These are phyloP conservation scores for Keithomyces neogunnii DNA, from an alignment of 2,329 filamentous ascomycete species.

Conservation along the genomic window DNA sequence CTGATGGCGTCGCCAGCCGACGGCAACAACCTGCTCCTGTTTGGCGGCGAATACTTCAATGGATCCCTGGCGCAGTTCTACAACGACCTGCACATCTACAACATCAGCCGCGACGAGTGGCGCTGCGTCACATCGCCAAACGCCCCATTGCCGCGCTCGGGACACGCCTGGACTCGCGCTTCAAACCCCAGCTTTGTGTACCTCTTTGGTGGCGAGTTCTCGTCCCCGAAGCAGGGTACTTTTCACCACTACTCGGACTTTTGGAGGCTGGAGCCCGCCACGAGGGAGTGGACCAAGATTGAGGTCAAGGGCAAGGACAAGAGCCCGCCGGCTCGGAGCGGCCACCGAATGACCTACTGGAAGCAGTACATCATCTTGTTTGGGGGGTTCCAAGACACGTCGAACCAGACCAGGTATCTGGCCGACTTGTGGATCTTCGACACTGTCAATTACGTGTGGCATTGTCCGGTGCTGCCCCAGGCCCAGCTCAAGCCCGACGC, in stretches of 20 bases:
- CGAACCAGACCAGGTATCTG: slow-evolving; percentile 88
- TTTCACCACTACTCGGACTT: slow-evolving; percentile 99
- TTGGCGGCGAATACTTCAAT: slow-evolving; percentile 94
- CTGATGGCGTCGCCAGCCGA: slow-evolving; percentile 80
- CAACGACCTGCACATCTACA: slow-evolving; percentile 59
- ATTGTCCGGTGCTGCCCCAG: slow-evolving; percentile 63
- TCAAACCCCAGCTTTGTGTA: slow-evolving; percentile 81
- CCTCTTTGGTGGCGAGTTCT: slow-evolving; percentile 94
- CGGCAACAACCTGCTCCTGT: slow-evolving; percentile 80
- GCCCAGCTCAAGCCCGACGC: slow-evolving; percentile 84
- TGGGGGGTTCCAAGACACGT: slow-evolving; percentile 95
- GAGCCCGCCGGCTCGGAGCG: slow-evolving; percentile 75
- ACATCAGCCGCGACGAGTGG: slow-evolving; percentile 85
- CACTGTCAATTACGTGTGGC: slow-evolving; percentile 78
- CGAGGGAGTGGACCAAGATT: slow-evolving; percentile 83
- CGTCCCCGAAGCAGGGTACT: slow-evolving; percentile 90
- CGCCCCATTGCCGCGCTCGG: slow-evolving; percentile 78
- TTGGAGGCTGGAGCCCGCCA: slow-evolving; percentile 79
- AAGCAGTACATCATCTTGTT: slow-evolving; percentile 96
- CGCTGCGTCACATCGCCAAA: slow-evolving; percentile 84
- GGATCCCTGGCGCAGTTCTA: slow-evolving; percentile 71
- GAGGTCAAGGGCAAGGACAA: slow-evolving; percentile 72
- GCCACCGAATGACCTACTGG: slow-evolving; percentile 92
- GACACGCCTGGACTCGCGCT: slow-evolving; percentile 89
- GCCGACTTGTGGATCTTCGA: slow-evolving; percentile 95